Conservation (phyloP, 345 rosid species). For the Adansonia digitata region DNA sequence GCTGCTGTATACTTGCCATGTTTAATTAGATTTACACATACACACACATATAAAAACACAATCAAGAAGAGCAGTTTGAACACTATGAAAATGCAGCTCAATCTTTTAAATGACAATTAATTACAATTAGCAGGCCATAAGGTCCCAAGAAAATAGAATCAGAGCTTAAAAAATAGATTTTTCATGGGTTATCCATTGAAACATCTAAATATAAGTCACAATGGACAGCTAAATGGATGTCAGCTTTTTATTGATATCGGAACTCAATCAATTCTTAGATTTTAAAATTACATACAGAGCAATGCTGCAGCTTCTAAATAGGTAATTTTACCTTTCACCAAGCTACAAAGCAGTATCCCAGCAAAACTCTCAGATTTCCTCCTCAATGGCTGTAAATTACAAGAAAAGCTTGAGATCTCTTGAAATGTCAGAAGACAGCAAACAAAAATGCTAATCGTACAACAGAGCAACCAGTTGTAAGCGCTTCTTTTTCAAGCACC, state of each 20-base stretch:
- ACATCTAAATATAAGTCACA: slow-evolving; percentile 8
- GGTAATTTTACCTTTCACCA: slow-evolving; percentile 61
- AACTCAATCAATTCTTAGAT: slow-evolving; percentile 60
- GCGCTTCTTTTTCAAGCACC: slow-evolving; percentile 28
- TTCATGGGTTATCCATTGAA: neutral
- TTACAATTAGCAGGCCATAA: neutral
- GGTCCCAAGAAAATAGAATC: neutral
- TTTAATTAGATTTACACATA: neutral
- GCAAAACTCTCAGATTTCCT: slow-evolving; percentile 62
- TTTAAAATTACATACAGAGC: slow-evolving; percentile 71
- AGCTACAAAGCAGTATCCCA: slow-evolving; percentile 56
- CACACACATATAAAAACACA: neutral
- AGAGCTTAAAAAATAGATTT: neutral
- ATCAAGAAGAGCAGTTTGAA: neutral
- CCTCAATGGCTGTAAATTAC: slow-evolving; percentile 47
- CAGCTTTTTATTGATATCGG: slow-evolving; percentile 63
- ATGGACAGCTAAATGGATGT: slow-evolving; percentile 38
- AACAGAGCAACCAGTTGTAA: slow-evolving; percentile 40
- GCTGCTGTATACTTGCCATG: neutral
- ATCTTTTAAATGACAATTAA: neutral
- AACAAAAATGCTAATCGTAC: slow-evolving; percentile 39
- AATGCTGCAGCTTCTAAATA: slow-evolving; percentile 55
- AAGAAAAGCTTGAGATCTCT: slow-evolving; percentile 36
- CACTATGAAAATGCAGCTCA: neutral
- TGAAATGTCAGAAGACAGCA: slow-evolving; percentile 34